Percentiles rank a stretch among this genome's conserved stretches.
phyloP scores from a whole-genome alignment of 805 yeast genomes.

The Starmerella apis region DNA sequence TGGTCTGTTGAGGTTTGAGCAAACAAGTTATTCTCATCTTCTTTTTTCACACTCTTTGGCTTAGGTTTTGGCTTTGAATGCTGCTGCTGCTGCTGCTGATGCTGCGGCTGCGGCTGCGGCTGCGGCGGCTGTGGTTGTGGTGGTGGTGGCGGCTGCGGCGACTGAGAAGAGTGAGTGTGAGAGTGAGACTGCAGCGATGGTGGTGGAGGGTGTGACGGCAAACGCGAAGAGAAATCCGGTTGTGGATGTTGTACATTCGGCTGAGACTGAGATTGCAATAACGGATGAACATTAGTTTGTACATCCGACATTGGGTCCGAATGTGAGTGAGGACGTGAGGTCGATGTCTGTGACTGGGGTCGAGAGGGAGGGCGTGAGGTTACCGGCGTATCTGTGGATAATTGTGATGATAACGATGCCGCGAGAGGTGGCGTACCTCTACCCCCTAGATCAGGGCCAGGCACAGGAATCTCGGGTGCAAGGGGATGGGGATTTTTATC shows the following conservation, averaged over 20 bases:
- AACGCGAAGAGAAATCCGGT: too few species aligned
- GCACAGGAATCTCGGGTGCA: background rate
- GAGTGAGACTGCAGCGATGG: background rate
- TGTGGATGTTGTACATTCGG: background rate
- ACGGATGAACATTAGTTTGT: background rate
- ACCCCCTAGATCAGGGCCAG: background rate
- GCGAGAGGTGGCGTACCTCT: background rate
- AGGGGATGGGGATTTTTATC: background rate
- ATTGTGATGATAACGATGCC: background rate
- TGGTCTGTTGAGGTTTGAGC: slow-evolving; percentile 22
- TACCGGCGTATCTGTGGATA: background rate
- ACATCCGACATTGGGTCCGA: too few species aligned
- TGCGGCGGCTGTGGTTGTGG: too few species aligned
- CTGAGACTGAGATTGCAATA: background rate
- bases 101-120: too few species aligned
- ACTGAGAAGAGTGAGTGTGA: too few species aligned
- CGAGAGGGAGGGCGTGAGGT: background rate
- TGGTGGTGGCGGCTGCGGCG: background rate
- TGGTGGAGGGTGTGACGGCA: background rate
- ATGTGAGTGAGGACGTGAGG: background rate
- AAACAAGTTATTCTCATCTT: slow-evolving; percentile 26
- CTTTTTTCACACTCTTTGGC: background rate
- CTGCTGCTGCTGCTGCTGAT: background rate
- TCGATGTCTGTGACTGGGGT: background rate
- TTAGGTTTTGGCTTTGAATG: background rate